Evolutionary conservation across 257 asterid species (phyloP), one percentile per base, ranked within the genome.

Genomic region (Thymus quinquecostatus): DNA sequence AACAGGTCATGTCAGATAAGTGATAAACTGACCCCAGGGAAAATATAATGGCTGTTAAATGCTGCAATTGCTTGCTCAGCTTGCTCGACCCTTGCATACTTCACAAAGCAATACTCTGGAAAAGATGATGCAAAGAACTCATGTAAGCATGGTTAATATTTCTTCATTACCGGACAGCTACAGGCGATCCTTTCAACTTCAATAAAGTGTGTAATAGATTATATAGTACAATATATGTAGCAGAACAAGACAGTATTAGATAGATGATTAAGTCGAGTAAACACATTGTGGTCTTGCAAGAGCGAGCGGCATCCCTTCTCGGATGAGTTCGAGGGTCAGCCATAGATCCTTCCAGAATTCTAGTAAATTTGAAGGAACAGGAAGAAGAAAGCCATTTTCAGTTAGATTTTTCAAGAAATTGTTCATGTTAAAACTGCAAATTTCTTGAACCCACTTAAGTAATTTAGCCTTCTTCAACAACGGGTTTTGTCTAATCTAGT

Each of bases 81-180:
- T 77, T 84, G 95, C 74, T 91, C 92, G 34, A 84, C 1, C 5
- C 83, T 81, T 45, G 87, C 82, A 82, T 85, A 94, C 86, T 94
- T 94, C 80, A 94, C 96, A 80, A 94, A 94, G 81, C 98, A 89
- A 63, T 79, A 83, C 80, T 87, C 98, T 94, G 64, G 80, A 76
- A 61, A 70, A 64, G 51, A 73, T 56, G 62, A 62, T 53, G 44
- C 40, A 61, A 69, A 60, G 61, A 57, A 45, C 40, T 27, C 69
- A 56, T 54, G 14, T 29, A 53, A 38, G 8, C 11, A n/a, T 62
- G 60, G 53, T 4, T 38, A 7, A 38, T 38, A 38, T 38, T 38
- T 44, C 50, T 47, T 10, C 10, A 59, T 21, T 30, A 27, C 45
- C 28, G 11, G 41, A 62, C 36, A 54, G 60, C 73, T 29, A n/a